phyloP scores from a whole-genome alignment of 768 basidiomycete species.

The Collybia sordida region DNA sequence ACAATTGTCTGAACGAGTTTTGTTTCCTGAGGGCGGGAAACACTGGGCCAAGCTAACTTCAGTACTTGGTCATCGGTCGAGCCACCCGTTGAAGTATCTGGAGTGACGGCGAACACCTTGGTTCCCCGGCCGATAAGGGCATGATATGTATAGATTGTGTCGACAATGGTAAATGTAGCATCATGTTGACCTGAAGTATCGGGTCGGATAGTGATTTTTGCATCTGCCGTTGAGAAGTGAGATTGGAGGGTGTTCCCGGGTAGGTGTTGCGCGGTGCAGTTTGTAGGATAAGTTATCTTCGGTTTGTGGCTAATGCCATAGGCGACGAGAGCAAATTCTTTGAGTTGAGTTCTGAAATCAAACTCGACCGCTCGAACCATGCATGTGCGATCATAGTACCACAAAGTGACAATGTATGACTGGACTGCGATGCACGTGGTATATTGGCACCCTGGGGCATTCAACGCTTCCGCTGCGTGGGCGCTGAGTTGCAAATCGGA shows the following conservation, averaged over 20 bases:
- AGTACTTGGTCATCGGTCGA: constrained; percentile 3
- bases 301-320: not conserved
- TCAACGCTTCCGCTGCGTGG: too few species aligned
- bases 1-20: constrained; percentile 2
- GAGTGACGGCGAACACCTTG: constrained; percentile 2
- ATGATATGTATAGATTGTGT: not conserved
- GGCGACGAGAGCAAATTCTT: not conserved
- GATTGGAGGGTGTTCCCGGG: too few species aligned
- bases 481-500: too few species aligned
- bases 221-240: too few species aligned
- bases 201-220: too few species aligned
- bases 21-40: constrained; percentile 4
- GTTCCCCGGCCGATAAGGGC: constrained; percentile 9
- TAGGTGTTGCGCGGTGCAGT: too few species aligned
- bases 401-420: not conserved
- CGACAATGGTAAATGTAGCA: not conserved
- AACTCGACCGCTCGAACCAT: constrained; percentile 3
- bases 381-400: constrained; percentile 11
- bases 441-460: too few species aligned
- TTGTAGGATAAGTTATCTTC: too few species aligned
- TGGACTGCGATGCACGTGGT: too few species aligned
- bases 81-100: constrained; percentile 6
- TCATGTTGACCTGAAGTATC: too few species aligned
- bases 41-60: constrained; percentile 16
- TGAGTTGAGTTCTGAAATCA: not conserved